A percentile compares a stretch with the other conserved stretches of the same genome.
These are phyloP conservation scores for Fonsecaea pedrosoi DNA, from an alignment of 2,329 filamentous ascomycete species.

Conservation along the genomic window DNA sequence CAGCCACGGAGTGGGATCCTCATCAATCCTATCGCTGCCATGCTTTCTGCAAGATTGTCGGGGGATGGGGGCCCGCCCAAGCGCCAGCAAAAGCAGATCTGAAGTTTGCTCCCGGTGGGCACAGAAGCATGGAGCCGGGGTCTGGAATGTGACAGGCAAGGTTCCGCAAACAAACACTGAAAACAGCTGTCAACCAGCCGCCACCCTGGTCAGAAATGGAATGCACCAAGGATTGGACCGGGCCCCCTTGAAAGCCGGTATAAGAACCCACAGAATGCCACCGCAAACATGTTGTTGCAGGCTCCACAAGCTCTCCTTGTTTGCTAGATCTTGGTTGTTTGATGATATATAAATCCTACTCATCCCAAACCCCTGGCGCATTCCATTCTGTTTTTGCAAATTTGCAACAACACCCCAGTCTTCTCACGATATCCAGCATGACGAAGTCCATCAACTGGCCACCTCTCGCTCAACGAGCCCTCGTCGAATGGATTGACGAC, in stretches of 20 bases:
- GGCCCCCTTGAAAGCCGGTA: too few relatives aligned
- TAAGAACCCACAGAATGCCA: too few relatives aligned
- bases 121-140: background rate
- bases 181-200: background rate
- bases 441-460: slow-evolving; percentile 5
- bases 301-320: background rate
- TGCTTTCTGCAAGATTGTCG: background rate
- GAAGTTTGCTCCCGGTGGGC: background rate
- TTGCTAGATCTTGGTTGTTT: background rate
- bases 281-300: background rate
- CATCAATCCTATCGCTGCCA: background rate
- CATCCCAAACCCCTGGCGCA: background rate
- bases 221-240: too few relatives aligned
- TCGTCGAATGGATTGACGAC: slow-evolving; percentile 8
- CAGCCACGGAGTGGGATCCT: background rate
- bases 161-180: background rate
- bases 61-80: background rate
- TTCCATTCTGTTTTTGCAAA: background rate
- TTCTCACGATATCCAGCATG: background rate
- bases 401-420: background rate
- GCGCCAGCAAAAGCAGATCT: background rate
- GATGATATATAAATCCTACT: background rate
- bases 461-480: background rate
- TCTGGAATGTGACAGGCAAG: background rate
- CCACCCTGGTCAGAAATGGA: background rate